Conservation (phyloP, 768 basidiomycete species). For the Suillus variegatus region DNA sequence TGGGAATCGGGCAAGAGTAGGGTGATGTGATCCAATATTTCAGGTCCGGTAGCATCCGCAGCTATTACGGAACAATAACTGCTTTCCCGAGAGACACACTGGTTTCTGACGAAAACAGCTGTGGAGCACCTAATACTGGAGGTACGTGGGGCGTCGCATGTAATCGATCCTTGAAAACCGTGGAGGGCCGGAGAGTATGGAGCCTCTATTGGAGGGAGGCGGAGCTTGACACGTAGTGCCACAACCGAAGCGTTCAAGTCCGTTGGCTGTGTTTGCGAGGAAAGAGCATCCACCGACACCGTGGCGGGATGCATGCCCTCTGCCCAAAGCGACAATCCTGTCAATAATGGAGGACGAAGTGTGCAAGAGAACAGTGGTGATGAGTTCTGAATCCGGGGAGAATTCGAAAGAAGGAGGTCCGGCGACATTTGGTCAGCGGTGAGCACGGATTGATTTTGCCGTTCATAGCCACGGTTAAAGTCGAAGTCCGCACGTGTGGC, state of each 20-base stretch:
- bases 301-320: conserved; percentile 69
- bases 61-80: conserved; percentile 37
- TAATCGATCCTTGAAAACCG: conserved; percentile 61
- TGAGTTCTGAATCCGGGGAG: conserved; percentile 28
- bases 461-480: conserved; percentile 8
- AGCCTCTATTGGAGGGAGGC: conserved; percentile 55
- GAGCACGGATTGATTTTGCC: conserved; percentile 1
- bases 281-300: conserved; percentile 58
- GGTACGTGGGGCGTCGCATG: conserved; percentile 54
- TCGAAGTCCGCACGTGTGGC: conserved; percentile 22
- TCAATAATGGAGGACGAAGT: conserved; percentile 37
- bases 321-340: conserved; percentile 55
- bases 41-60: conserved; percentile 50
- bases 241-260: conserved; percentile 42
- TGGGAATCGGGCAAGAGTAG: conserved; percentile 67
- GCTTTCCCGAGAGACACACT: conserved; percentile 53
- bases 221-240: conserved; percentile 56
- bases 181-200: conserved; percentile 57
- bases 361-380: conserved; percentile 27
- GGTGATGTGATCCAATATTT: conserved; percentile 48
- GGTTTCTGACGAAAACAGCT: conserved; percentile 52
- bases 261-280: conserved; percentile 39
- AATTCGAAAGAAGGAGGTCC: conserved; percentile 29
- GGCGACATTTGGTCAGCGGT: conserved; percentile 24
- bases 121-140: conserved; percentile 65